Evolutionary conservation across 805 yeast species (phyloP), one percentile per base, ranked within the genome.

Genomic region (Spathaspora gorwiae): DNA sequence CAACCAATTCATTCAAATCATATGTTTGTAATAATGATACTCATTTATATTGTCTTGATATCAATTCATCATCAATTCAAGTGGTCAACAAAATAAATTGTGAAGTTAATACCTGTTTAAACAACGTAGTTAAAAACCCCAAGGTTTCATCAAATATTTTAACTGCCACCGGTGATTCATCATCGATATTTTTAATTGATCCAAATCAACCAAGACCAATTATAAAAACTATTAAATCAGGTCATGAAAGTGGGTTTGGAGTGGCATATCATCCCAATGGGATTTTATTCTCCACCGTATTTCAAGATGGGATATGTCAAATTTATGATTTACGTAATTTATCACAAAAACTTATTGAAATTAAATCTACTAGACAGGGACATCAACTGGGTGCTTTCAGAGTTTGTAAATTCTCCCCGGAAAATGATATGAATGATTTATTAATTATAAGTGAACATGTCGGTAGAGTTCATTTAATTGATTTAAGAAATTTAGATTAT

Each of bases 1-100:
- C 62, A 5, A 38, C 51, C 5, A 46, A 46, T 15, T 70, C 72
- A 36, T 83, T 75, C 57, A 69, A 72, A 38, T 77, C 90, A 1
- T 76, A 79, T 48, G 79, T 87, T 19, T 90, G 97, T 63, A 90
- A 90, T 61, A 90, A 90, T 61, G 98, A 90, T 61, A 77, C 80
- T 37, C 70, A 78, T 43, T 66, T 90, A 42, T 88, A 90, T 57
- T 68, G 75, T 42, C 73, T 87, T 45, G 84, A 83, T 52, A 71
- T 89, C 7, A 57, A 64, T 35, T 75, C 72, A 47, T 62, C 78
- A 6, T 47, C 54, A 24, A 66, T 77, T 12, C 68, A 72, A 10
- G 59, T 77, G 35, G 53, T 67, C 40, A 66, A 66, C 53, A 65
- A 75, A 39, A 55, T 80, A 49, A 60, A 76, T 49, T 71, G 74